Conservation (phyloP, 768 basidiomycete species). For the Lentinus brumalis region DNA sequence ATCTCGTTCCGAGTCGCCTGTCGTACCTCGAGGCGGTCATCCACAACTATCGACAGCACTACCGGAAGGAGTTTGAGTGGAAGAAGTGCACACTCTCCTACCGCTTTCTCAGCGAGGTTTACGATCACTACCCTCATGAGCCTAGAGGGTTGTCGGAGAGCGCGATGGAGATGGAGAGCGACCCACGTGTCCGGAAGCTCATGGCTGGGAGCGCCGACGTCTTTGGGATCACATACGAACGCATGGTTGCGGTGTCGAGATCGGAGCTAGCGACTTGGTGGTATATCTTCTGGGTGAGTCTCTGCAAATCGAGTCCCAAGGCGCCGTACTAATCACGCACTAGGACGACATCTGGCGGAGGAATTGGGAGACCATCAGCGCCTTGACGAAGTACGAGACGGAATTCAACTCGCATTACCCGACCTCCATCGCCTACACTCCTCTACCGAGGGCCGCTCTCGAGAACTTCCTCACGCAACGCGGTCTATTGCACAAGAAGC, state of each 20-base stretch:
- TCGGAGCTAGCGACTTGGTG: slow-evolving; percentile 66
- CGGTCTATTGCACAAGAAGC: slow-evolving; percentile 52
- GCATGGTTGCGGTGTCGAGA: slow-evolving; percentile 50
- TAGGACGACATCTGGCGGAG: slow-evolving; percentile 79
- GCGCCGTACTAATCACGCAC: background rate
- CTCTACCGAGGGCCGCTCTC: slow-evolving; percentile 62
- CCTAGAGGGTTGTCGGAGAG: slow-evolving; percentile 46
- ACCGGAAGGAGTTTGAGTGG: slow-evolving; percentile 47
- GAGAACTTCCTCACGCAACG: slow-evolving; percentile 66
- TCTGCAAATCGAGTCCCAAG: too few relatives aligned
- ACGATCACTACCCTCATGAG: slow-evolving; percentile 50
- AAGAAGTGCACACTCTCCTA: slow-evolving; percentile 63
- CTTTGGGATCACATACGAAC: slow-evolving; percentile 53
- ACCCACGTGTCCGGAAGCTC: slow-evolving; percentile 56
- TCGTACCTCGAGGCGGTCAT: slow-evolving; percentile 49
- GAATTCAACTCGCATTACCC: slow-evolving; percentile 77
- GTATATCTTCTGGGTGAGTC: slow-evolving; percentile 76
- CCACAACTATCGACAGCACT: slow-evolving; percentile 52
- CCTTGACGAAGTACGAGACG: slow-evolving; percentile 46
- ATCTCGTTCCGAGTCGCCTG: slow-evolving; percentile 47
- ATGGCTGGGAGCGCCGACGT: slow-evolving; percentile 46
- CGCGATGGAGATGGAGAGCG: slow-evolving; percentile 50
- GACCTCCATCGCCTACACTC: slow-evolving; percentile 71
- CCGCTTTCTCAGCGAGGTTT: slow-evolving; percentile 61
- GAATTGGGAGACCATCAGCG: slow-evolving; percentile 59